Evolutionary conservation across 495 filamentous ascomycete species (phyloP), one percentile per base, ranked within the genome.

Genomic region (Talaromyces trachyspermus): DNA sequence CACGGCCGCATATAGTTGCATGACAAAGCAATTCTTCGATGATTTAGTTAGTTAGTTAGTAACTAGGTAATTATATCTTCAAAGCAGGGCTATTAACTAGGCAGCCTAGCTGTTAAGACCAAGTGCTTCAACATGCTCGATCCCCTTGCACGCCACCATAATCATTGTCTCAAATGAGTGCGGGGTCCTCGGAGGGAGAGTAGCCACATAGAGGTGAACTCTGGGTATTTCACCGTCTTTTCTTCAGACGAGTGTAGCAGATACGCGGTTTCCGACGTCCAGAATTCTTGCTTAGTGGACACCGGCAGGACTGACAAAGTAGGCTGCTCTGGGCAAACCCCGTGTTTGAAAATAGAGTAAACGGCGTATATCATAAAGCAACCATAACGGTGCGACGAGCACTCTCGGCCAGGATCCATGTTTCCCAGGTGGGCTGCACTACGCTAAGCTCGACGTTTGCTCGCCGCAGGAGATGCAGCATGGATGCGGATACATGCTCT

Each of bases 391-490:
- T 69, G 5, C 70, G 62, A 0, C 72, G 62, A 4, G 70, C 63
- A 41, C 61, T 68, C 50, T 74, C 72, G 2, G 58, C 64, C 12
- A 73, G 54, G 10, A 76, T 52, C 72, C 72, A 76, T 7, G 59
- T 30, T 26, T 43, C 41, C 41, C 41, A 30, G 14, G 41, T 27
- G 14, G 41, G 2, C 6, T 12, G 15, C 22, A 24, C n/a, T 11
- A 18, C 24, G 6, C 15, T 11, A 17, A 43, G 41, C 19, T 43
- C 41, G 2, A 9, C 24, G n/a, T 27, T 14, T 18, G 25, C 41
- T 23, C 24, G 41, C 11, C 17, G 25, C 7, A 43, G 41, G 8
- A 43, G 41, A 12, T n/a, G 23, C n/a, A 43, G 41, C 8, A 11
- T 24, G 12, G n/a, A 26, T 11, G 41, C 22, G 6, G 22, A 15